Conservation (phyloP, 768 basidiomycete genomes). For the Panaeolus cyanescens region DNA sequence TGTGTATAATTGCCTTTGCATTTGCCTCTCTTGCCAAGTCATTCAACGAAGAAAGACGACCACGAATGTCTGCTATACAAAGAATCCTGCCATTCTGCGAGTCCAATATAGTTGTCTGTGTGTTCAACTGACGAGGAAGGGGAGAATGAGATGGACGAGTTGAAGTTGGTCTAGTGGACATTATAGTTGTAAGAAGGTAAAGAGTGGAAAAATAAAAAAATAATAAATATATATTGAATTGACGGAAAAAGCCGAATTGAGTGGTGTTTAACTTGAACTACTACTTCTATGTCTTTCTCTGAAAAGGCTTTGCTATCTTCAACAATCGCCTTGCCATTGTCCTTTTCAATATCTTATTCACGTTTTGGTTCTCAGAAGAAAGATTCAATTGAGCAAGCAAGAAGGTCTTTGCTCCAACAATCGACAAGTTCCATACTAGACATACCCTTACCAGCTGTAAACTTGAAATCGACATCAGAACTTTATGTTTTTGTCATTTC, state of each 20-base stretch:
- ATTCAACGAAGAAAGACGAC: constrained; percentile 85
- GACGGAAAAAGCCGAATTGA: constrained; percentile 3
- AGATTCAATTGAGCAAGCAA: constrained; percentile 56
- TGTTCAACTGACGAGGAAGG: constrained; percentile 60
- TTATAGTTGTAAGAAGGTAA: constrained; percentile 46
- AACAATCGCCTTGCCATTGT: constrained; percentile 43
- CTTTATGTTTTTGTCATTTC: constrained; percentile 54
- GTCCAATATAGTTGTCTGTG: constrained; percentile 80
- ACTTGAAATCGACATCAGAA: constrained; percentile 41
- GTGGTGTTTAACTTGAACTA: neutral
- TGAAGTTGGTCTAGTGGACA: constrained; percentile 54
- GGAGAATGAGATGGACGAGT: constrained; percentile 61
- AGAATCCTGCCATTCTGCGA: constrained; percentile 83
- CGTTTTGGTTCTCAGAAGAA: constrained; percentile 33
- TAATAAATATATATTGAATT: neutral
- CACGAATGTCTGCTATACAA: constrained; percentile 93
- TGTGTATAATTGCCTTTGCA: constrained; percentile 93
- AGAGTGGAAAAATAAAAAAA: neutral
- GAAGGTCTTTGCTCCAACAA: constrained; percentile 47
- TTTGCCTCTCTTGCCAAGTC: constrained; percentile 86
- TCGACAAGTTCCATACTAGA: constrained; percentile 40
- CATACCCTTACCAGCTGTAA: constrained; percentile 53
- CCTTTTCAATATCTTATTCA: constrained; percentile 46
- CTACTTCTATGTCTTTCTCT: neutral
- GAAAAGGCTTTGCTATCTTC: constrained; percentile 48